These are phyloP conservation scores for Nemophila menziesii DNA, from an alignment of 257 asterid genomes.

Conservation along the genomic window DNA sequence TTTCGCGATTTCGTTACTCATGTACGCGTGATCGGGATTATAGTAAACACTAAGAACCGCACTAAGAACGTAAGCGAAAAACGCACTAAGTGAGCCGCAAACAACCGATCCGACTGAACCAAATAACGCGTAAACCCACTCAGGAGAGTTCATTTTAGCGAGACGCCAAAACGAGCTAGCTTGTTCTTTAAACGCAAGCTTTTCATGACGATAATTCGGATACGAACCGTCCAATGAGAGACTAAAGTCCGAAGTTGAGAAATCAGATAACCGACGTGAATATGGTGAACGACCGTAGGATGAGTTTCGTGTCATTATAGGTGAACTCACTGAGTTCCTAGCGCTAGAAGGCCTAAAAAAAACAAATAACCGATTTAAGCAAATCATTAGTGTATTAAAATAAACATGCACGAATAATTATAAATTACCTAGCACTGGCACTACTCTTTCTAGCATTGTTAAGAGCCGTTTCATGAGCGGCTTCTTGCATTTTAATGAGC, in stretches of 20 bases:
- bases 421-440: conserved; percentile 38
- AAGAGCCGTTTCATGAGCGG: conserved; percentile 71
- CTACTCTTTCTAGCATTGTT: conserved; percentile 73
- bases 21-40: conserved; percentile 57
- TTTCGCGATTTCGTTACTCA: conserved; percentile 65
- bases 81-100: conserved; percentile 89
- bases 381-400: background rate
- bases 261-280: conserved; percentile 75
- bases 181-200: conserved; percentile 83
- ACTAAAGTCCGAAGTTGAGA: conserved; percentile 87
- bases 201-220: conserved; percentile 56
- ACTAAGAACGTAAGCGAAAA: conserved; percentile 78
- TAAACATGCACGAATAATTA: background rate
- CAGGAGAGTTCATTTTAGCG: conserved; percentile 89
- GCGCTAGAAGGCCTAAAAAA: conserved; percentile 81
- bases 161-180: conserved; percentile 77
- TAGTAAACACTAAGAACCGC: conserved; percentile 86
- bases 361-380: background rate
- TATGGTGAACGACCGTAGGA: conserved; percentile 84
- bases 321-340: conserved; percentile 84
- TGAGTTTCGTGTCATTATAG: conserved; percentile 73
- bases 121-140: conserved; percentile 69
- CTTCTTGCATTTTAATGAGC: conserved; percentile 83
- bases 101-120: conserved; percentile 80
- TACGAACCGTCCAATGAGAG: conserved; percentile 60